A percentile compares a stretch with the other conserved stretches of the same genome.
phyloP scores from a whole-genome alignment of 345 rosid species.

The Linum trigynum region DNA sequence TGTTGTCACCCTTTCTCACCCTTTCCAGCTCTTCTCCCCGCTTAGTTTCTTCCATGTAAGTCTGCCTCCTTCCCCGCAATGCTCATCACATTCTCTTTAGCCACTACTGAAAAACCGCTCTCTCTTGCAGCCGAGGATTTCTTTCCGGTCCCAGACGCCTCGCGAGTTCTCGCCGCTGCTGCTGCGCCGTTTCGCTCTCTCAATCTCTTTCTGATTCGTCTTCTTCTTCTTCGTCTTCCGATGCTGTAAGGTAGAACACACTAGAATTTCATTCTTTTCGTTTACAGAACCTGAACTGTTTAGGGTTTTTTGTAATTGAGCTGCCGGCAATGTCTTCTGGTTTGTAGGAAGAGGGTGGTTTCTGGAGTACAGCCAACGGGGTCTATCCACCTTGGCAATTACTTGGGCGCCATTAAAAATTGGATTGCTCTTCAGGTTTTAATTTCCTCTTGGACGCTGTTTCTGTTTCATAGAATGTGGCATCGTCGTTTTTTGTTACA shows the following conservation, averaged over 20 bases:
- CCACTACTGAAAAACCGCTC: neutral
- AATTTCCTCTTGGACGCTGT: neutral
- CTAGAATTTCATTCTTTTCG: neutral
- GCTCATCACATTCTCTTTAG: neutral
- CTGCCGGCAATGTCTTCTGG: neutral
- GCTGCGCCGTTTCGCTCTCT: conserved; percentile 28
- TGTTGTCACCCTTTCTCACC: conserved; percentile 33
- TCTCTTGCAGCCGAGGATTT: neutral
- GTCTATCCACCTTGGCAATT: conserved; percentile 78
- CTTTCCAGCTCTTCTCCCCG: conserved; percentile 37
- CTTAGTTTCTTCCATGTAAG: conserved; percentile 36
- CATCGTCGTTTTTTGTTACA: neutral
- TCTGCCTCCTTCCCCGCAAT: conserved; percentile 4
- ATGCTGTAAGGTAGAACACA: conserved; percentile 26
- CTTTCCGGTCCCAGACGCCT: conserved; percentile 9
- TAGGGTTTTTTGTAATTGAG: neutral
- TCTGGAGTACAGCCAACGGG: conserved; percentile 97
- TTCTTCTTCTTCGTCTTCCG: conserved; percentile 28
- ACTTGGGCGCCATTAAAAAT: conserved; percentile 85
- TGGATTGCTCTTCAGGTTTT: conserved; percentile 77
- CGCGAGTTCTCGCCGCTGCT: conserved; percentile 33
- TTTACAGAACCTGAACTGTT: neutral
- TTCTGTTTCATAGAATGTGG: neutral
- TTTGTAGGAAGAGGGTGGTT: conserved; percentile 64
- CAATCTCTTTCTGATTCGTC: conserved; percentile 30